Evolutionary conservation across 495 filamentous ascomycete species (phyloP), one percentile per base, ranked within the genome.

Genomic region (Aspergillus taichungensis): DNA sequence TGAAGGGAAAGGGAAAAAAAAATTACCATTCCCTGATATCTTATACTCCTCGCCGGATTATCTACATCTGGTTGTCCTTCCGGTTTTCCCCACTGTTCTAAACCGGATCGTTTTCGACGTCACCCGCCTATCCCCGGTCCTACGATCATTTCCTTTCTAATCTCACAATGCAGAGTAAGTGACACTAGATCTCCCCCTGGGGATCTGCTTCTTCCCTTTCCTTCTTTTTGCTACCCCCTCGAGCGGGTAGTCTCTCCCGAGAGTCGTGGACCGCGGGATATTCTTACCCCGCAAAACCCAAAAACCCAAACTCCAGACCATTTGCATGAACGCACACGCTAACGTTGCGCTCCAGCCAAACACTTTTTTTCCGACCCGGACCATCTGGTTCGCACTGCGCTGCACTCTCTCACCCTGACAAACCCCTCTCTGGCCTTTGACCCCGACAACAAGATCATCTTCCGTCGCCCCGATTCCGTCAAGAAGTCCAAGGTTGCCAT

Each of bases 341-440:
- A 47, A 56, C 34, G 42, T 31, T 30, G 6, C 35, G 29, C 36
- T 34, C 13, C 46, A 73, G 69, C 82, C 52, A 94, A 94, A 67
- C 92, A 98, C 69, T 98, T 96, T 75, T 79, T 96, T 72, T 80
- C 85, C 55, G 85, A 94, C 63, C 84, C 92, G 18, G 79, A 74
- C 44, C 73, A 84, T 51, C 77, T 96, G 44, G 88, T 98, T 54
- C 73, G 80, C 51, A 74, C 80, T 10, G 84, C 89, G 12, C 80
- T 98, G 14, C 73, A 81, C 48, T 79, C 86, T 40, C 68, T 87
- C 30, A 88, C 88, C 13, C 66, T 88, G 40, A 88, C 84, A 37
- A 97, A 98, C 64, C 92, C 92, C 6, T 82, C 83, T 47, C 69
- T 94, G 12, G 81, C 84, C 34, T 74, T 90, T 53, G 92, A 98